Evolutionary conservation across 2,329 filamentous ascomycete species (phyloP).

Genomic region (Escovopsis weberi): DNA sequence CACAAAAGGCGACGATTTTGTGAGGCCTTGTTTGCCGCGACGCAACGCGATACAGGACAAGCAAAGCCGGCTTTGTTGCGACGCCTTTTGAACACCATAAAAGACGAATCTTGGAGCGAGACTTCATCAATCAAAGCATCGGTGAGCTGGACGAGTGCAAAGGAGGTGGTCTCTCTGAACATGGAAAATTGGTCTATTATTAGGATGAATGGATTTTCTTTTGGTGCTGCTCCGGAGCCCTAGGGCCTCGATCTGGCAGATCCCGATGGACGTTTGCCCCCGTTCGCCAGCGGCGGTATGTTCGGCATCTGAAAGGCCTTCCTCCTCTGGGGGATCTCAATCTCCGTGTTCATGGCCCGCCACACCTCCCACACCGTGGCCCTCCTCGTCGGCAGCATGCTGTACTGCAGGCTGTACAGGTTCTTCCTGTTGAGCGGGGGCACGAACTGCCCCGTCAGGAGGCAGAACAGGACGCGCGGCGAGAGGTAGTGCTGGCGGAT

Average conservation of each 20-base stretch:
- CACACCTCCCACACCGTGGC: conserved; percentile 78
- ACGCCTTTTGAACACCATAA: too few species aligned
- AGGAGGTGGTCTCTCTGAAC: too few species aligned
- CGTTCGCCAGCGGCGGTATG: conserved; percentile 19
- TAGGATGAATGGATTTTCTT: too few species aligned
- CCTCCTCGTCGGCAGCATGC: conserved; percentile 78
- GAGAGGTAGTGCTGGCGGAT: conserved; percentile 93
- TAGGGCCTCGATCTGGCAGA: conserved; percentile 14
- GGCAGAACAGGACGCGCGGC: conserved; percentile 71
- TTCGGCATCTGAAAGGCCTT: conserved; percentile 23
- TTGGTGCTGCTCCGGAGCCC: too few species aligned
- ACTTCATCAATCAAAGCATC: too few species aligned
- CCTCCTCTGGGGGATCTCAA: conserved; percentile 27
- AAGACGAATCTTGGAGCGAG: too few species aligned
- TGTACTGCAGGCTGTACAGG: conserved; percentile 92
- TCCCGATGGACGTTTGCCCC: conserved; percentile 14
- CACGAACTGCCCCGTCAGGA: conserved; percentile 82
- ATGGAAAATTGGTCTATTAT: too few species aligned
- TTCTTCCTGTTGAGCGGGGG: conserved; percentile 91
- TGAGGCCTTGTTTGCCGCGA: too few species aligned
- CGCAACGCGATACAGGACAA: too few species aligned
- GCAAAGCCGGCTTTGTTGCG: too few species aligned
- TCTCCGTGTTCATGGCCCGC: conserved; percentile 46
- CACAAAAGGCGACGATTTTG: too few species aligned
- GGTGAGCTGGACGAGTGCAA: too few species aligned